phyloP scores from a whole-genome alignment of 306 rosid species.

The Trifolium fragiferum region DNA sequence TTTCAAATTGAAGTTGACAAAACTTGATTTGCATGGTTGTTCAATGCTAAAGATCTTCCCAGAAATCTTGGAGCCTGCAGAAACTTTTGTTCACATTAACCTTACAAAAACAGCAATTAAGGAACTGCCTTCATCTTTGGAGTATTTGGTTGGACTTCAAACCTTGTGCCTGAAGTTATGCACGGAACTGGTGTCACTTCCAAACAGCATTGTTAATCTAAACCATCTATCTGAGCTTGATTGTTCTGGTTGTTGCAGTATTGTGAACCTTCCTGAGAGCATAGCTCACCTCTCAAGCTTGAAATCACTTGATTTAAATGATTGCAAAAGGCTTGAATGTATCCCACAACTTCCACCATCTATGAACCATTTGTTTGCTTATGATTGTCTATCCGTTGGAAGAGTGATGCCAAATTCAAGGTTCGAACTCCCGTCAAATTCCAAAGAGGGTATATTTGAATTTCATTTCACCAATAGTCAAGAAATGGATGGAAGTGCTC shows the following conservation, averaged over 20 bases:
- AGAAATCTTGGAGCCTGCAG: background rate
- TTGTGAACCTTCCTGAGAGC: background rate
- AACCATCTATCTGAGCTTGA: background rate
- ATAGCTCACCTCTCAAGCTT: background rate
- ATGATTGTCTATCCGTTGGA: constrained; percentile 35
- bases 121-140: background rate
- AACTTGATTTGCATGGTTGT: background rate
- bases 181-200: background rate
- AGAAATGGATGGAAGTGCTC: constrained; percentile 29
- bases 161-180: background rate
- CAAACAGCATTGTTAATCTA: background rate
- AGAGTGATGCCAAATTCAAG: constrained; percentile 27
- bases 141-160: background rate
- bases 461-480: constrained; percentile 42
- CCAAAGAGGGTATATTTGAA: constrained; percentile 12
- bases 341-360: constrained; percentile 38
- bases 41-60: background rate
- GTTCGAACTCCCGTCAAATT: background rate
- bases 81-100: background rate
- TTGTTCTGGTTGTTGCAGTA: background rate
- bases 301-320: background rate
- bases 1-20: background rate
- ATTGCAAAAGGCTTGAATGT: no score
- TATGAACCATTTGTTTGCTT: constrained; percentile 28
- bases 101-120: background rate